Conservation (phyloP, 306 rosid species). For the Gastrolobium bilobum region DNA sequence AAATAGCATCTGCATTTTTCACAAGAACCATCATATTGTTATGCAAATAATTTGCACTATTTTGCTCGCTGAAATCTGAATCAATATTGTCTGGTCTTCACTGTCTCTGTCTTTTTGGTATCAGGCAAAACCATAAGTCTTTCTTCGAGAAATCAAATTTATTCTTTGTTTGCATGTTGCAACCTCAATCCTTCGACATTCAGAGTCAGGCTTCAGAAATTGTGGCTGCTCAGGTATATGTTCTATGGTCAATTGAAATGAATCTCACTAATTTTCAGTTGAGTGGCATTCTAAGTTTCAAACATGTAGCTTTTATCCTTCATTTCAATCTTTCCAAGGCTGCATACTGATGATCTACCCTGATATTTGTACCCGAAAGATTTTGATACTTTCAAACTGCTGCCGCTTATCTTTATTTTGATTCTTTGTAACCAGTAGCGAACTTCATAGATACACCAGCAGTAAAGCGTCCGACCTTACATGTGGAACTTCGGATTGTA, state of each 20-base stretch:
- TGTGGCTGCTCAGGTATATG: constrained; percentile 69
- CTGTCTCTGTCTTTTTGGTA: constrained; percentile 41
- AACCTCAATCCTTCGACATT: constrained; percentile 70
- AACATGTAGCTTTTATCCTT: constrained; percentile 11
- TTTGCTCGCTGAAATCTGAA: constrained; percentile 14
- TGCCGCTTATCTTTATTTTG: no score
- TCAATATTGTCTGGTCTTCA: constrained; percentile 12
- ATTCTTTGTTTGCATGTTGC: constrained; percentile 78
- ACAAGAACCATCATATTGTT: neutral
- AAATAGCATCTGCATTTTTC: constrained; percentile 12
- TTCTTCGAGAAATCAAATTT: constrained; percentile 78
- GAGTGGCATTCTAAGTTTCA: constrained; percentile 5
- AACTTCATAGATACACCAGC: neutral
- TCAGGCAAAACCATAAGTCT: constrained; percentile 86
- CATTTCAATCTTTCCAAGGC: neutral
- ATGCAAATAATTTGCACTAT: neutral
- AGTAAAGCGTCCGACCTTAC: no score
- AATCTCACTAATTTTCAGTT: constrained; percentile 15
- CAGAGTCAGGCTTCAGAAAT: constrained; percentile 70
- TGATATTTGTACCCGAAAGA: constrained; percentile 17
- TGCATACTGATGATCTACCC: constrained; percentile 27
- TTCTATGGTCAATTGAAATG: constrained; percentile 13
- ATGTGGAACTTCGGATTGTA: no score
- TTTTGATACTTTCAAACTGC: neutral
- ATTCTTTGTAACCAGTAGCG: neutral